Evolutionary conservation across 176 grass and related monocot species (phyloP).

Genomic region (Themeda triandra): DNA sequence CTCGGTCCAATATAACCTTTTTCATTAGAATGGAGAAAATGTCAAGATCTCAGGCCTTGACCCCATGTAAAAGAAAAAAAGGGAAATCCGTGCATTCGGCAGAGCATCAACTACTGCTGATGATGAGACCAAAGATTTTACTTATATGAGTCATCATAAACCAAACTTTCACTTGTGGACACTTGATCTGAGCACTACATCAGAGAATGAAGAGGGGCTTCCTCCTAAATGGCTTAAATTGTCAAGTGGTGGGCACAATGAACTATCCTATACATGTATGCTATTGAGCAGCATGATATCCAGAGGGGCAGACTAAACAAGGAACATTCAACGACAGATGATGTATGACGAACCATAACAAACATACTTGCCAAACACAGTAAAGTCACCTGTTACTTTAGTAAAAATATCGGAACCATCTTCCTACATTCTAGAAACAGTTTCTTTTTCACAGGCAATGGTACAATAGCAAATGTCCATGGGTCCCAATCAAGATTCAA

Average conservation of each 20-base stretch:
- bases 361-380: conserved; percentile 10
- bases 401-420: neutral
- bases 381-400: neutral
- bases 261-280: neutral
- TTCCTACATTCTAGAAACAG: neutral
- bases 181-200: neutral
- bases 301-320: neutral
- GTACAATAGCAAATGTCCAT: neutral
- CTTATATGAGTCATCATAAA: neutral
- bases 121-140: neutral
- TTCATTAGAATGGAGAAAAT: conserved; percentile 35
- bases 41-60: neutral
- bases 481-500: too few relatives aligned
- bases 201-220: neutral
- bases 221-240: neutral
- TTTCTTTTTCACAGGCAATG: neutral
- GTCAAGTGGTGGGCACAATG: neutral
- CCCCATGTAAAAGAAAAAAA: neutral
- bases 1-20: conserved; percentile 86
- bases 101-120: neutral
- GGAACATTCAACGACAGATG: neutral
- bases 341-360: neutral
- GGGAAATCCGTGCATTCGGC: neutral
- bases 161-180: neutral
- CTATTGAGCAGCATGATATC: neutral